Base-by-base conservation (phyloP, 2,329 filamentous ascomycete genomes). In the Colletotrichum acutatum region DNA sequence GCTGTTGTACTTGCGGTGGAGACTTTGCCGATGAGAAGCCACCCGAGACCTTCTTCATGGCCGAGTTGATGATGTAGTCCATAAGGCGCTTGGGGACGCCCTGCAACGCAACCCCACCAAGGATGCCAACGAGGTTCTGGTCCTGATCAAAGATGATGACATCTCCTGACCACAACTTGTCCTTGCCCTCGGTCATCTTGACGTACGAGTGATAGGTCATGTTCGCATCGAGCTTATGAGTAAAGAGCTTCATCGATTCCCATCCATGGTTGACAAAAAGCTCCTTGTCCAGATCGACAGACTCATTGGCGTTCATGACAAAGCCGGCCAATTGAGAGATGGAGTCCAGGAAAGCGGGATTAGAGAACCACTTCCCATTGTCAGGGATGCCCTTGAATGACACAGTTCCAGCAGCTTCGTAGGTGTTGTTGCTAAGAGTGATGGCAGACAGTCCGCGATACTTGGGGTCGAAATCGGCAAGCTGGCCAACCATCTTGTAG, bases 401-500 rank as follows among this genome's bases (percentile, higher is more conserved):
- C 30, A 86, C 78, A 76, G 78, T 80, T 74, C 83, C 81, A n/a
- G 84, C 83, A 24, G 84, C 84, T 77, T 86, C 84, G 71, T 81
- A 81, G 12, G 81, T 80, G 37, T 78, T 76, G 75, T 84, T 87
- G 77, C 86, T 82, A 6, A 91, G 82, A 42, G 90, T 85, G 11
- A 91, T 87, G 65, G 89, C 87, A 46, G 90, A 85, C 81, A 91
- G 90, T 46, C 89, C 89, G 64, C 83, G 84, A 78, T 89, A 91
- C 49, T 83, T 83, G 8, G 79, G 79, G 7, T 85, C 82, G 75
- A 91, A 91, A 76, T 90, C 88, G 8, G 91, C 89, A 1, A 91
- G 81, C 54, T 87, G 86, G 9, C 81, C 76, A 75, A 90, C 89
- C 1, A 90, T 87, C 83, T 95, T 95, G 87, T 97, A 97, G 16